phyloP scores from a whole-genome alignment of 2,329 filamentous ascomycete genomes.

The Colletotrichum cordylinicola region DNA sequence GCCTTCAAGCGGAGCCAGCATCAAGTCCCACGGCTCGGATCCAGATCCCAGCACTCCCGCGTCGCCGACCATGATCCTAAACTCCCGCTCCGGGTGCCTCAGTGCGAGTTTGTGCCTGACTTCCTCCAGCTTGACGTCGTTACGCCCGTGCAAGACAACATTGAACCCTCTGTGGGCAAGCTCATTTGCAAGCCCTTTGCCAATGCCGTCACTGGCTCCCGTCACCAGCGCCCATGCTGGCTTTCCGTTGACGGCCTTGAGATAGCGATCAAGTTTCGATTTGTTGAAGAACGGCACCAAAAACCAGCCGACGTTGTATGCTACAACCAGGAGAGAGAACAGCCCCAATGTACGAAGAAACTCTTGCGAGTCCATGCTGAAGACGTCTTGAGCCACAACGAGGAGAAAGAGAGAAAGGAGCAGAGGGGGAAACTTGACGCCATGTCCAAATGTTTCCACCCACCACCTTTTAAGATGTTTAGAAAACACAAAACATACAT shows the following conservation, averaged over 20 bases:
- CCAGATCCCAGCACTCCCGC: constrained; percentile 28
- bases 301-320: constrained; percentile 6
- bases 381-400: neutral
- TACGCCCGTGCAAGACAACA: constrained; percentile 63
- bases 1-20: constrained; percentile 10
- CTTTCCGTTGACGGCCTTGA: constrained; percentile 22
- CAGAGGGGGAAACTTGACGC: fast-evolving
- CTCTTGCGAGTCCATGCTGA: neutral
- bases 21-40: constrained; percentile 4
- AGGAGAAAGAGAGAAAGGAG: neutral
- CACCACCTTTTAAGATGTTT: neutral
- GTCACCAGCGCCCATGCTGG: constrained; percentile 54
- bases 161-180: constrained; percentile 60
- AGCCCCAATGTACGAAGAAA: neutral
- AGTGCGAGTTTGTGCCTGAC: constrained; percentile 44
- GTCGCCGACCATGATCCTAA: constrained; percentile 50
- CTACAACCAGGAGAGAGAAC: neutral
- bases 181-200: constrained; percentile 53
- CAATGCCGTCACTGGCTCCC: constrained; percentile 61
- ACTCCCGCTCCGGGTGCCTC: constrained; percentile 42
- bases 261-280: constrained; percentile 27
- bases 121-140: constrained; percentile 48
- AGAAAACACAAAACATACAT: neutral
- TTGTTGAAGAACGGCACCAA: constrained; percentile 3
- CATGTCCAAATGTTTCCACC: neutral